phyloP scores from a whole-genome alignment of 495 filamentous ascomycete genomes.

The Clavariopsis aquatica region DNA sequence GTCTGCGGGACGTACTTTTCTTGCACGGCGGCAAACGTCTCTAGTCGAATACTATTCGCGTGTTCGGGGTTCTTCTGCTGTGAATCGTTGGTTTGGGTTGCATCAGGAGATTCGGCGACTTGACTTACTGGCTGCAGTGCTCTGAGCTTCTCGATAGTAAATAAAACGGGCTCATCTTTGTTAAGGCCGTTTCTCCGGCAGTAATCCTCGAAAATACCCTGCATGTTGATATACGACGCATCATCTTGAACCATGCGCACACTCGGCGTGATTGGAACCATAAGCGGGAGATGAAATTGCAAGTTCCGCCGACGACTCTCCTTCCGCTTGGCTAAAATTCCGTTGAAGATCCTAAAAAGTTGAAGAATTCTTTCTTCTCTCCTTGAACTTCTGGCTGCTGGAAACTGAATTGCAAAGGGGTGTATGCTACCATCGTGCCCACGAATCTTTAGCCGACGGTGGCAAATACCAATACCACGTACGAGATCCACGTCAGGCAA shows the following conservation, averaged over 20 bases:
- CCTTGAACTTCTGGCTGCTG: slow-evolving; percentile 84
- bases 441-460: slow-evolving; percentile 89
- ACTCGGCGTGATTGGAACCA: slow-evolving; percentile 90
- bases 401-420: slow-evolving; percentile 93
- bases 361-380: slow-evolving; percentile 94
- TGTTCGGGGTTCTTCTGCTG: slow-evolving; percentile 56
- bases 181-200: slow-evolving; percentile 80
- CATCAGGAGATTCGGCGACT: neutral
- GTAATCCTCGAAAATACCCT: slow-evolving; percentile 93
- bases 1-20: slow-evolving; percentile 83
- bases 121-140: slow-evolving; percentile 52
- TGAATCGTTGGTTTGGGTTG: slow-evolving; percentile 3
- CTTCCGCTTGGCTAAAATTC: slow-evolving; percentile 82
- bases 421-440: slow-evolving; percentile 97
- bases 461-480: slow-evolving; percentile 81
- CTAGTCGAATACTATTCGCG: slow-evolving; percentile 66
- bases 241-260: slow-evolving; percentile 95
- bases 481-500: slow-evolving; percentile 90
- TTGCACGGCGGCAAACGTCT: slow-evolving; percentile 89
- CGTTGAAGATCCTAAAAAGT: slow-evolving; percentile 97
- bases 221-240: slow-evolving; percentile 87
- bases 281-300: slow-evolving; percentile 91
- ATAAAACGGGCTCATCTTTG: slow-evolving; percentile 93
- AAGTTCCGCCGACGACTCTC: slow-evolving; percentile 91
- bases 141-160: slow-evolving; percentile 89